Evolutionary conservation across 768 basidiomycete genomes (phyloP).

Genomic region (Lactarius tabidus): DNA sequence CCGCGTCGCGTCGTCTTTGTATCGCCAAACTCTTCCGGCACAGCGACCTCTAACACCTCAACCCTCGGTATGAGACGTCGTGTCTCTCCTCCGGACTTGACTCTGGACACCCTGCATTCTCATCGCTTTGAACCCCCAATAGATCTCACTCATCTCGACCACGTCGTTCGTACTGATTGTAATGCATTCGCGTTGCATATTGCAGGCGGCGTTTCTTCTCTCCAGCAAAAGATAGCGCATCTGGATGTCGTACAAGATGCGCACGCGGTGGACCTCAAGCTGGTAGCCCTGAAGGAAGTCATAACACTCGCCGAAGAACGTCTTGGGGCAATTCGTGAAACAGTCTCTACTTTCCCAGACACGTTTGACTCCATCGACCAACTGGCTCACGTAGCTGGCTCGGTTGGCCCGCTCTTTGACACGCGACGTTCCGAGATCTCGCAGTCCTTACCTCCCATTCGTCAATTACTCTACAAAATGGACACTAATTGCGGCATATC

Average conservation of each 20-base stretch:
- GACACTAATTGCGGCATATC: conserved; percentile 46
- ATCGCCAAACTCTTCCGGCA: conserved; percentile 31
- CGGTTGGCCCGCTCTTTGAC: conserved; percentile 37
- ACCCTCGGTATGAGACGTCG: conserved; percentile 34
- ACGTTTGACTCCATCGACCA: conserved; percentile 32
- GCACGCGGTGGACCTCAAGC: conserved; percentile 18
- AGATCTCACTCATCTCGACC: conserved; percentile 57
- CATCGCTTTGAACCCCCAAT: conserved; percentile 45
- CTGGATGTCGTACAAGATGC: conserved; percentile 16
- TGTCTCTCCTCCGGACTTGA: conserved; percentile 38
- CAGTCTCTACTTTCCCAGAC: conserved; percentile 33
- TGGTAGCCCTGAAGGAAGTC: not conserved
- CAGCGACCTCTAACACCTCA: conserved; percentile 15
- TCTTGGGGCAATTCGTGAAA: conserved; percentile 38
- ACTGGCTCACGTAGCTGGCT: conserved; percentile 37
- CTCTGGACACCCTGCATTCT: conserved; percentile 35
- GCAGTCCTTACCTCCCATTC: conserved; percentile 50
- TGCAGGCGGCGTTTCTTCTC: conserved; percentile 30
- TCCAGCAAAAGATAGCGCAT: conserved; percentile 14
- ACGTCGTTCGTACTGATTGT: conserved; percentile 60
- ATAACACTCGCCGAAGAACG: conserved; percentile 29
- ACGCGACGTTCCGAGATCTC: conserved; percentile 38
- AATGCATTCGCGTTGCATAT: conserved; percentile 57
- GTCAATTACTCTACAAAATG: conserved; percentile 52
- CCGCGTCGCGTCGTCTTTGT: conserved; percentile 56